Evolutionary conservation across 768 basidiomycete genomes (phyloP).

Genomic region (Pleurotus salmoneostramineus): DNA sequence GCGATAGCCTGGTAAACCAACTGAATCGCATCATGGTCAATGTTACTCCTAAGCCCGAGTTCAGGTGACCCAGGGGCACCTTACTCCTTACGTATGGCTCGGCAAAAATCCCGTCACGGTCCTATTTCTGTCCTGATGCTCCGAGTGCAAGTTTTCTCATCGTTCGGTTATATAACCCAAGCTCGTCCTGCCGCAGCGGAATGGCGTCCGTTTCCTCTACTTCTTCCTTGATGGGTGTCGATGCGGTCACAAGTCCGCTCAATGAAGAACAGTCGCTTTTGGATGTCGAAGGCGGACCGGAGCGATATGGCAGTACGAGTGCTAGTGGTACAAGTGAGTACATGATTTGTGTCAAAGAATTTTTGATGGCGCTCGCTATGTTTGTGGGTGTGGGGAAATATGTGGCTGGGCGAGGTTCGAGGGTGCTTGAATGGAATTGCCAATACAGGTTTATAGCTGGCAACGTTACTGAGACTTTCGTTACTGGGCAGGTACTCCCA

Average conservation of each 20-base stretch:
- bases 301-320: background rate
- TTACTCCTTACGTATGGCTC: background rate
- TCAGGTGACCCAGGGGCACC: background rate
- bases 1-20: too few relatives aligned
- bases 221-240: constrained; percentile 5
- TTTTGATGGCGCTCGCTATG: too few relatives aligned
- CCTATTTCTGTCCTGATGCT: constrained; percentile 6
- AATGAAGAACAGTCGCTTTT: constrained; percentile 1
- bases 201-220: constrained; percentile 2
- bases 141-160: background rate
- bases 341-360: too few relatives aligned
- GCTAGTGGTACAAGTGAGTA: background rate
- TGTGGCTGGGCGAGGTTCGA: background rate
- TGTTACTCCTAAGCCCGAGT: too few relatives aligned
- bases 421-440: background rate
- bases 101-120: background rate
- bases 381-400: background rate
- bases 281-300: background rate
- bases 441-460: background rate
- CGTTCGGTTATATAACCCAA: background rate
- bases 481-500: background rate
- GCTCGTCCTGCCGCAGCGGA: background rate
- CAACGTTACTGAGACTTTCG: background rate
- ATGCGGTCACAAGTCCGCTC: background rate
- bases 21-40: too few relatives aligned